phyloP scores from a whole-genome alignment of 1,284 basidiomycete genomes.

The Phaffia rhodozyma region DNA sequence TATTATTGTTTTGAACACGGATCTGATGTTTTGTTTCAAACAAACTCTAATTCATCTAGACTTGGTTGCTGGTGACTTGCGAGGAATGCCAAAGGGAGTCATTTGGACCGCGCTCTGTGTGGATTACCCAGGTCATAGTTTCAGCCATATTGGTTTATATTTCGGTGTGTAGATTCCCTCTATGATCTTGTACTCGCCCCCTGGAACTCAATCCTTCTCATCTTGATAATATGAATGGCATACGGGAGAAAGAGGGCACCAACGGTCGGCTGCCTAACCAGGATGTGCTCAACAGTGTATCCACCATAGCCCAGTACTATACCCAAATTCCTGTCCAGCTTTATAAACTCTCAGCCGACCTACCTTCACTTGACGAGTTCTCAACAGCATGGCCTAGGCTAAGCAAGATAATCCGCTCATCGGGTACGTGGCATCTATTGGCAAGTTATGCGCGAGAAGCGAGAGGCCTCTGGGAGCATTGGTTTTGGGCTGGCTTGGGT shows the following conservation, averaged over 20 bases:
- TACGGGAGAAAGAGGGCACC: constrained; percentile 59
- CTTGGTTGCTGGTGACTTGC: constrained; percentile 50
- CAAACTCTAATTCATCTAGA: constrained; percentile 38
- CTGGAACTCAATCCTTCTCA: background rate
- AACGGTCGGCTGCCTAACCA: constrained; percentile 94
- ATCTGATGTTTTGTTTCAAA: background rate
- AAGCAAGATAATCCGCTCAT: constrained; percentile 8
- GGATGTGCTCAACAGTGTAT: constrained; percentile 77
- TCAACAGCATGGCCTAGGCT: background rate
- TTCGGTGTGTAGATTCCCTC: constrained; percentile 50
- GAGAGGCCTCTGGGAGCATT: constrained; percentile 29
- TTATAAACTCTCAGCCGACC: constrained; percentile 56
- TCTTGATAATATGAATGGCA: background rate
- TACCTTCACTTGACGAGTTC: background rate
- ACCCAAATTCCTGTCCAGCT: constrained; percentile 60
- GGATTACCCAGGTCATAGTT: constrained; percentile 94
- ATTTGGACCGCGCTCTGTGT: constrained; percentile 93
- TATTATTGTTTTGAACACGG: background rate
- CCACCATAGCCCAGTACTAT: constrained; percentile 56
- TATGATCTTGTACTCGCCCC: background rate
- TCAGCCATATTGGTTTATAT: constrained; percentile 82
- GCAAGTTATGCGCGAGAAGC: constrained; percentile 20
- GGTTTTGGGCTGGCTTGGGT: constrained; percentile 30
- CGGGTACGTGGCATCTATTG: no score
- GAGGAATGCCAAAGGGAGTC: constrained; percentile 54